Percentiles rank a stretch among this genome's conserved stretches.
Evolutionary conservation across 225 moss, liverwort and hornwort species (phyloP).

Genomic region (Bryoerythrophyllum caledonicum): DNA sequence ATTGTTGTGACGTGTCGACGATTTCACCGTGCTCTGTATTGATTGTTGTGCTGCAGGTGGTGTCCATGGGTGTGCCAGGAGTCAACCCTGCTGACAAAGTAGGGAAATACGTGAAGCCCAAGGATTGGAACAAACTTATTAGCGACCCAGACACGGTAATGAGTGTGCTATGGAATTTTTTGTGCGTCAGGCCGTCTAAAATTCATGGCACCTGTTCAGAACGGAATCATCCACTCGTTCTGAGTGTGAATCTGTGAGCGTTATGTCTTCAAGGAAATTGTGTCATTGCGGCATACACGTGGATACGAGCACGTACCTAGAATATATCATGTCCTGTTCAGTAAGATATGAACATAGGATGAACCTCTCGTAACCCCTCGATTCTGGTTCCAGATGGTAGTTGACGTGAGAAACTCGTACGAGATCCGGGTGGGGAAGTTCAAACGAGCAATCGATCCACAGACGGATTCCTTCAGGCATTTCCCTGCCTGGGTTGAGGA

Average conservation of each 20-base stretch:
- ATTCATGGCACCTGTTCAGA: neutral
- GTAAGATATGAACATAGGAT: neutral
- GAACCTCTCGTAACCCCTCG: neutral
- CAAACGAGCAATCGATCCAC: slow-evolving; percentile 83
- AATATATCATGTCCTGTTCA: neutral
- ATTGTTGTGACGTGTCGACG: neutral
- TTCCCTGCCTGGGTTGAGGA: slow-evolving; percentile 86
- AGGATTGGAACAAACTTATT: slow-evolving; percentile 93
- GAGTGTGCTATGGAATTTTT: neutral
- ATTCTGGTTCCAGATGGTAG: slow-evolving; percentile 63
- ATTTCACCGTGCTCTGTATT: neutral
- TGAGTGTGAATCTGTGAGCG: neutral
- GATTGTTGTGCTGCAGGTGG: slow-evolving; percentile 53
- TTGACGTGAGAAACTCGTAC: slow-evolving; percentile 92
- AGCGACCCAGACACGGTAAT: slow-evolving; percentile 77
- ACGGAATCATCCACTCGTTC: neutral
- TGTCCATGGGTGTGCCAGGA: slow-evolving; percentile 87
- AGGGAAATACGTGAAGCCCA: slow-evolving; percentile 92
- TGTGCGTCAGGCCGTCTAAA: neutral
- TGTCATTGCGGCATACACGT: neutral
- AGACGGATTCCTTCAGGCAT: slow-evolving; percentile 80
- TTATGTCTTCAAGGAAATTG: neutral
- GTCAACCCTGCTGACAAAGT: slow-evolving; percentile 79
- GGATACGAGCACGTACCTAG: too few relatives aligned
- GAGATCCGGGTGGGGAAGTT: slow-evolving; percentile 93